Conservation (phyloP, 2,329 filamentous ascomycete genomes). For the Diaporthe nobilis region DNA sequence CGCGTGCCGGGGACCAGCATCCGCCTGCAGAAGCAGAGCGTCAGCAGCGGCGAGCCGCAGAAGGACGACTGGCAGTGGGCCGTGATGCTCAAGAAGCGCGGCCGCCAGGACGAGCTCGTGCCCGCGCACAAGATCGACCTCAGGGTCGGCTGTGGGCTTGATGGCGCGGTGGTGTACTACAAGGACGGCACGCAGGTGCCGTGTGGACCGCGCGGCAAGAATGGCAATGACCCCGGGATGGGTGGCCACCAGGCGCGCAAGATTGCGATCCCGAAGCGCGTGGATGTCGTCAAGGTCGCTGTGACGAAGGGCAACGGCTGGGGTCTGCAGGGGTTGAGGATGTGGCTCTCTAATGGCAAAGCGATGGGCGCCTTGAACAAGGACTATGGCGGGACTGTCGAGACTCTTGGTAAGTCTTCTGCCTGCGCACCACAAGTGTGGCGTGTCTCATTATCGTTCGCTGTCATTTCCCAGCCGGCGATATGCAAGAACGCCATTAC, state of each 20-base stretch:
- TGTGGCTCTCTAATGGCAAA: conserved; percentile 25
- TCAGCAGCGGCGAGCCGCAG: conserved; percentile 40
- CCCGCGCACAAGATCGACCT: conserved; percentile 60
- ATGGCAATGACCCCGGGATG: conserved; percentile 45
- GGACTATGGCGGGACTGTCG: background rate
- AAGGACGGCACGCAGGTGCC: conserved; percentile 58
- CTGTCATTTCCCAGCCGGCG: too few relatives aligned
- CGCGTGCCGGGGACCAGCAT: conserved; percentile 56
- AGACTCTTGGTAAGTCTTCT: conserved; percentile 10
- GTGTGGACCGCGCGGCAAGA: conserved; percentile 54
- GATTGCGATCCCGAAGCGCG: conserved; percentile 45
- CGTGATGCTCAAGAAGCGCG: conserved; percentile 50
- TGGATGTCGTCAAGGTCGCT: conserved; percentile 50
- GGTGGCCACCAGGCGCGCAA: conserved; percentile 51
- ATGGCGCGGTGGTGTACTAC: conserved; percentile 62
- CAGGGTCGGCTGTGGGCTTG: conserved; percentile 58
- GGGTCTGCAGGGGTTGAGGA: conserved; percentile 2
- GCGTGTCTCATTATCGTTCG: background rate
- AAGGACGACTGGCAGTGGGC: conserved; percentile 49
- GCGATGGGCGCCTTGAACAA: conserved; percentile 17
- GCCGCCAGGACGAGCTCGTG: conserved; percentile 50
- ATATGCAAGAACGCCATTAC: background rate
- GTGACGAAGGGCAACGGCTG: conserved; percentile 44
- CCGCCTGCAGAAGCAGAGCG: conserved; percentile 55
- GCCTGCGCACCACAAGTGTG: too few relatives aligned